Evolutionary conservation across 208 protist genomes (phyloP), one percentile per base, ranked within the genome.

Genomic region (Trypanosoma platydactyli): DNA sequence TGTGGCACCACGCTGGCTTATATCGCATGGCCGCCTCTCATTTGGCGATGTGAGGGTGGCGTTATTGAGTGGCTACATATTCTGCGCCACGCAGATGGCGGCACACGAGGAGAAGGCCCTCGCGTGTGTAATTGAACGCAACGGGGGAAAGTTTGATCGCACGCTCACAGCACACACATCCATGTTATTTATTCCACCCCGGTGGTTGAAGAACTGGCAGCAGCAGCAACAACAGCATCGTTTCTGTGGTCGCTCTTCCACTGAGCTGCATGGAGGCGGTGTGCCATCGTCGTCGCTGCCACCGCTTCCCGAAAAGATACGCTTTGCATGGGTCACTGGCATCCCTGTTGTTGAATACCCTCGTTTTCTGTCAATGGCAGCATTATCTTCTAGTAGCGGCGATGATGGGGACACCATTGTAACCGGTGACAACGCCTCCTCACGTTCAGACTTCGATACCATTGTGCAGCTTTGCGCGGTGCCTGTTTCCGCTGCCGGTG

Each of bases 311-410:
- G 76, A 76, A 33, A 91, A 94, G 64, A 49, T 94, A 6, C 68
- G 64, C 25, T 85, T 91, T 64, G 84, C 88, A n/a, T 84, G 84
- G 60, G 65, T 68, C 18, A 71, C 76, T 13, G 83, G 79, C 41
- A 81, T 94, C 42, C 84, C 88, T 42, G 77, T 94, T 3, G 73
- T 91, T 24, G 75, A 86, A 33, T 88, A 86, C 64, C 61, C 72
- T 11, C 71, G 75, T 11, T 69, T 94, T 22, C 70, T 94, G 44
- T 25, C 64, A 4, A 51, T 83, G 41, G 64, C 79, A 22, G 44
- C 74, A 38, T 66, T 91, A 20, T 16, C 44, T 35, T 16, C 2
- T 56, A 48, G 22, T 40, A 40, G 9, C 18, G 44, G 58, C 22
- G 24, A 52, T 51, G 25, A 46, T 15, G 46, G 56, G 24, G 49